Evolutionary conservation across 2,329 filamentous ascomycete genomes (phyloP), one percentile per base, ranked within the genome.

Genomic region (Neophaeococcomyces aloes): DNA sequence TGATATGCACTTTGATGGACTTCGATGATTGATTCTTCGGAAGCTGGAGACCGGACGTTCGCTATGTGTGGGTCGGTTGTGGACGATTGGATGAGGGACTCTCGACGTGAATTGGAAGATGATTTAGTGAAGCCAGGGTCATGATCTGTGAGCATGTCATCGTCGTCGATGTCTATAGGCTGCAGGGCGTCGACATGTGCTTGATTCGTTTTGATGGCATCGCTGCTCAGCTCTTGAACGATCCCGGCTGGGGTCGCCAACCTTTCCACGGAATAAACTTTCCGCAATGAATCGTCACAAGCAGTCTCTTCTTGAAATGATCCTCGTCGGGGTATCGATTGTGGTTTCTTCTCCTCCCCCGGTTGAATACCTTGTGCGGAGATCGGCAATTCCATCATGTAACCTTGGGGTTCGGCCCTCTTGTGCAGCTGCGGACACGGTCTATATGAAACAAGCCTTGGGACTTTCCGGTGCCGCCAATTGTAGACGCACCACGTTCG

Each of bases 141-240:
- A 27, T 35, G 17, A 15, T 42, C 39, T 14, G 39, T 42, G 18
- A 42, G 39, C 39, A 42, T 35, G 18, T 30, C 21, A 30, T 29
- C 39, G 25, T 42, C 39, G 15, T 42, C 39, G 21, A 38, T 10
- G 23, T 38, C 35, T 11, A 7, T 25, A 6, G 35, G 7, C 5
- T 23, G 35, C 8, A 27, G 10, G 23, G 23, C 18, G 17, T 14
- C 6, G 5, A n/a, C 35, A 38, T 23, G 21, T 11, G 33, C 17
- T 11, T 38, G 8, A 23, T 14, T 27, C 17, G 21, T 19, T 38
- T 38, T 19, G 25, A 25, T n/a, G 8, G 18, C 13, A 38, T 11
- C 6, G 18, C 14, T 27, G 17, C 10, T 38, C 23, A 27, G 10
- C 10, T 27, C 23, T 10, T 27, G 23, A 27, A 27, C 23, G 10